Base-by-base conservation (phyloP, 371 early-diverging fungal genomes). In the Apophysomyces variabilis region DNA sequence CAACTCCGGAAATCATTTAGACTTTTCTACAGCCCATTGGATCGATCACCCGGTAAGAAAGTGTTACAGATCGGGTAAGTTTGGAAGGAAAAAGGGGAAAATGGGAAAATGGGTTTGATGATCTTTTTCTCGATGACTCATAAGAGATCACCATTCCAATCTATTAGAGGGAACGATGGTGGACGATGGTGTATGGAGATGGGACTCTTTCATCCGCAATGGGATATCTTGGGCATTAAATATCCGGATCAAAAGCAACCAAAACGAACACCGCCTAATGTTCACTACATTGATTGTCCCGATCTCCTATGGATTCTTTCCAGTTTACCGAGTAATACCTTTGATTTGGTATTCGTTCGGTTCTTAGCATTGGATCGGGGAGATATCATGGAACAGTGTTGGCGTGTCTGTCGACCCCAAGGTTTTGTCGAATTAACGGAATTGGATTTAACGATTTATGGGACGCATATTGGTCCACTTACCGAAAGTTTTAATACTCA, bases 131-230 rank as follows among this genome's bases (percentile, higher is more conserved):
- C 37, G 16, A 56, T 63, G 13, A 12, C 18, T 38, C 35, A 38
- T 2, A 26, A 8, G 0, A n/a, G 21, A 5, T 37, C 32, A 3
- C 12, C 46, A 36, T 47, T 50, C 39, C 32, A 26, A 26, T 26
- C 32, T 3, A 1, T 26, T 18, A 60, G 32, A 41, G 45, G 39
- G 2, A 44, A 60, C 21, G 70, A 66, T 1, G 64, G 66, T 46
- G 70, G 70, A 14, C 38, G 63, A 35, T 70, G 70, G 70, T 62
- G 70, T 38, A 54, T 62, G 62, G 65, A 65, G 36, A 63, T 62
- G 62, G 66, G 62, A 18, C 62, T 21, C n/a, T 58, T 58, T 14
- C 63, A 70, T 35, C 62, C 62, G 13, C 60, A 70, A 38, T 62
- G 66, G 62, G 61, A 35, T 41, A 58, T 70, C 13, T 32, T 66